These are phyloP conservation scores for Cercospora nicotianae DNA, from an alignment of 2,329 filamentous ascomycete species.

Conservation along the genomic window DNA sequence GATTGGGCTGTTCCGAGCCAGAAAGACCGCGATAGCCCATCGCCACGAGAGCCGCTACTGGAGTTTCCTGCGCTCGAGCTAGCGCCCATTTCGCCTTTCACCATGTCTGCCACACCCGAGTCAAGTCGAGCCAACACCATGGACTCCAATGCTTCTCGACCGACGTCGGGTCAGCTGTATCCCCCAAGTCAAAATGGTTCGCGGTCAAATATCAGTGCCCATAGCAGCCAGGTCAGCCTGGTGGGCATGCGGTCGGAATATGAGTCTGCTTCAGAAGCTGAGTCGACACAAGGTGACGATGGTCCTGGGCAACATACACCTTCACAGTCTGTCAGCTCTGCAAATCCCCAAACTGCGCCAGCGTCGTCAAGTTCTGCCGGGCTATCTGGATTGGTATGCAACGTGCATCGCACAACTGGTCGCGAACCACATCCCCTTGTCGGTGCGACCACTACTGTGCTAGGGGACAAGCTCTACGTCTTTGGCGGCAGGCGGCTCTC, in stretches of 20 bases:
- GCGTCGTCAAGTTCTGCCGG: constrained; percentile 54
- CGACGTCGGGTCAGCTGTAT: constrained; percentile 46
- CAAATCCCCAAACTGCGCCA: constrained; percentile 19
- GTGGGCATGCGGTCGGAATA: constrained; percentile 44
- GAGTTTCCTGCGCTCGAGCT: constrained; percentile 31
- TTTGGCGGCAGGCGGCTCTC: constrained; percentile 91
- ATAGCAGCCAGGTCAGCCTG: constrained; percentile 51
- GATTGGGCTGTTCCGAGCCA: constrained; percentile 46
- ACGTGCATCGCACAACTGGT: constrained; percentile 79
- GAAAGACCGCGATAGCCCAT: constrained; percentile 38
- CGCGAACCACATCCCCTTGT: constrained; percentile 88
- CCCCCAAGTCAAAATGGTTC: constrained; percentile 39
- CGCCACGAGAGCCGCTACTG: constrained; percentile 25
- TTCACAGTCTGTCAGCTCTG: constrained; percentile 31
- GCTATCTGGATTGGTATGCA: constrained; percentile 66
- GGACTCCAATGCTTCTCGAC: constrained; percentile 48
- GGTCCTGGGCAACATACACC: constrained; percentile 32
- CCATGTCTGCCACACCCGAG: constrained; percentile 47
- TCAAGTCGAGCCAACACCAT: constrained; percentile 50
- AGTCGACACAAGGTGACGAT: constrained; percentile 32
- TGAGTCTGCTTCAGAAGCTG: constrained; percentile 43
- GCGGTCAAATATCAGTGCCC: constrained; percentile 43
- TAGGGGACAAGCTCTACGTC: constrained; percentile 94
- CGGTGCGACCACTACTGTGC: constrained; percentile 88
- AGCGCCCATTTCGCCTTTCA: constrained; percentile 36